These are phyloP conservation scores for Gossypium sturtianum DNA, from an alignment of 345 rosid genomes.

Conservation along the genomic window DNA sequence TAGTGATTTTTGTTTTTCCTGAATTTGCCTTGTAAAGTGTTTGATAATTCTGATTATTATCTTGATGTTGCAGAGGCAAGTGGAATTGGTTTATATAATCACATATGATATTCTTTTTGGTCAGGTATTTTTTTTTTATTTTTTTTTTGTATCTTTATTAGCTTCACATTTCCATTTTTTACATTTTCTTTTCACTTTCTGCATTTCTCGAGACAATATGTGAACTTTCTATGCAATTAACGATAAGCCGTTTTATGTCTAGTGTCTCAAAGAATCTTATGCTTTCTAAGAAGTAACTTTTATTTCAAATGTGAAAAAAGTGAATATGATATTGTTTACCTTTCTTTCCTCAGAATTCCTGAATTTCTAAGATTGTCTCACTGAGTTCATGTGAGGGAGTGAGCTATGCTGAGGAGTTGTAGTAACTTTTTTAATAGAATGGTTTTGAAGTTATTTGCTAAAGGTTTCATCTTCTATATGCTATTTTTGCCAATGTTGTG, in stretches of 20 bases:
- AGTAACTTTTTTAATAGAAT: neutral
- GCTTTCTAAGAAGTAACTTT: neutral
- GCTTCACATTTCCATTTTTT: neutral
- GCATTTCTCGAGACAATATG: neutral
- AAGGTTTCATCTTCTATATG: neutral
- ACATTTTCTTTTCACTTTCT: neutral
- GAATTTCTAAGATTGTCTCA: neutral
- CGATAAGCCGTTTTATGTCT: neutral
- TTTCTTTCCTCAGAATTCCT: neutral
- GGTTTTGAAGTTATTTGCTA: neutral
- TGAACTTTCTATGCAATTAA: neutral
- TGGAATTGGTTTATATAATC: slow-evolving; percentile 58
- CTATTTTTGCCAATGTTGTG: neutral
- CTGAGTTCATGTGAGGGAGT: neutral
- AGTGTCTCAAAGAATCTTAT: neutral
- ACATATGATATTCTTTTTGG: slow-evolving; percentile 79
- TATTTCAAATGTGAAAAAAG: neutral
- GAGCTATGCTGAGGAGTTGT: neutral
- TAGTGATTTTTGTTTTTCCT: neutral
- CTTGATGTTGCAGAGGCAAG: slow-evolving; percentile 55
- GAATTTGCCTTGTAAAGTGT: neutral
- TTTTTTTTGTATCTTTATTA: neutral
- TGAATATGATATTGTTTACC: neutral
- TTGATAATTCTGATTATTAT: neutral
- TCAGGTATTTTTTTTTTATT: slow-evolving; percentile 34